Evolutionary conservation across 768 basidiomycete genomes (phyloP), one percentile per base, ranked within the genome.

Genomic region (Suillus discolor): DNA sequence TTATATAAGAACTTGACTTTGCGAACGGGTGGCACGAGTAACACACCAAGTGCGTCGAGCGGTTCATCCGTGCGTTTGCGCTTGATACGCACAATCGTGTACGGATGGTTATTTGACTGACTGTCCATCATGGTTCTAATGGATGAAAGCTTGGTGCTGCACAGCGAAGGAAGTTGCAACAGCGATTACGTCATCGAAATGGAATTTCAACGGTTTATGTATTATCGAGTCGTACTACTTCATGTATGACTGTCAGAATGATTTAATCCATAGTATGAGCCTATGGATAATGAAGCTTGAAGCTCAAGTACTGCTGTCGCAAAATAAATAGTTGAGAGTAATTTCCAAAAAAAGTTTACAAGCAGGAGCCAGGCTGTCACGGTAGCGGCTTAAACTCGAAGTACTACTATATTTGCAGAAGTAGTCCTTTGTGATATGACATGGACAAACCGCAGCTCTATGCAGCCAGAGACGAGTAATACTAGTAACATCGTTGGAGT

Each of bases 1-100:
- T 59, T 51, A 65, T 66, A 59, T 68, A 44, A 71, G 69, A 41
- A 62, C 28, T 53, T 71, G 51, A 65, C 25, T 31, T 39, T 59
- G 65, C 67, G 67, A 66, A 64, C 60, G 59, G 49, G 62, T 55
- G 63, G 47, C 61, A 63, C 62, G 54, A 41, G 68, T 45, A 36
- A 75, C 81, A 70, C 79, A 90, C 92, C 89, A 68, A 94, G 81
- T 42, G 90, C 92, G 78, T 94, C 92, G 57, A 93, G 79, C 42
- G 92, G 90, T 71, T 93, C 92, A 69, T 94, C 92, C 42, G 85
- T 90, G 28, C 93, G 83, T 72, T 93, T 93, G 41, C 92, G 84
- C 75, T 94, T 94, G 76, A 94, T 92, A 39, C 93, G 86, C 39
- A 94, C 76, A 70, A 94, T 89, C 1, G 92, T 90, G 71, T 86